phyloP scores from a whole-genome alignment of 495 filamentous ascomycete species.

The Hypoxylon intermedium region DNA sequence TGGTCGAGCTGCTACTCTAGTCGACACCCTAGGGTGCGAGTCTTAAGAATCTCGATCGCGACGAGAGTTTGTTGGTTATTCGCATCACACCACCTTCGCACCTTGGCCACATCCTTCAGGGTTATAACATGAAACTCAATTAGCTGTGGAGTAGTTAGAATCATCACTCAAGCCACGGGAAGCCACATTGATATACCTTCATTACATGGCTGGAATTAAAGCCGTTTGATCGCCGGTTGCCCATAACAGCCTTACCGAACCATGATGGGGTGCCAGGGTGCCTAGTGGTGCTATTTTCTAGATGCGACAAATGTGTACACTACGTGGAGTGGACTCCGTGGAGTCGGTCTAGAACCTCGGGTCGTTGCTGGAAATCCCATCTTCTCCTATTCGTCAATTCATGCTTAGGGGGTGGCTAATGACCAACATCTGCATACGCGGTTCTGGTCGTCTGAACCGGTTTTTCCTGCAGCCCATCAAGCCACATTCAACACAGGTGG shows the following conservation, averaged over 20 bases:
- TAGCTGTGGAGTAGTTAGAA: background rate
- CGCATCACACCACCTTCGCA: background rate
- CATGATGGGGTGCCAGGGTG: no score
- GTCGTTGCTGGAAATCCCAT: background rate
- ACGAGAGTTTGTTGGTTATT: background rate
- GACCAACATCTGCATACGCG: slow-evolving; percentile 16
- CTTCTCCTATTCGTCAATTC: slow-evolving; percentile 10
- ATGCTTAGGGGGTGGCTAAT: slow-evolving; percentile 7
- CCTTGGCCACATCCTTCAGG: slow-evolving; percentile 7
- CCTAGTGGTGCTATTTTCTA: no score
- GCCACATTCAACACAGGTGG: slow-evolving; percentile 32
- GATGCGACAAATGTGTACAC: no score
- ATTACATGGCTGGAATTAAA: slow-evolving; percentile 4
- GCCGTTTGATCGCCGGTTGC: slow-evolving; percentile 15
- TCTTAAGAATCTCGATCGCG: slow-evolving; percentile 31
- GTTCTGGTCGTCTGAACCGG: slow-evolving; percentile 21
- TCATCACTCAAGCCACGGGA: slow-evolving; percentile 18
- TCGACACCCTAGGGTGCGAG: slow-evolving; percentile 18
- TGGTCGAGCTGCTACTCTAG: background rate
- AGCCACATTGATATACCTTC: slow-evolving; percentile 9
- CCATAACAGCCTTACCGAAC: slow-evolving; percentile 13
- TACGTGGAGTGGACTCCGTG: background rate
- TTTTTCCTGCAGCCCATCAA: slow-evolving; percentile 31
- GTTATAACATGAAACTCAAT: background rate
- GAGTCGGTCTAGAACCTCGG: slow-evolving; percentile 6